These are phyloP conservation scores for Apiospora koreana DNA, from an alignment of 2,329 filamentous ascomycete species.

Conservation along the genomic window DNA sequence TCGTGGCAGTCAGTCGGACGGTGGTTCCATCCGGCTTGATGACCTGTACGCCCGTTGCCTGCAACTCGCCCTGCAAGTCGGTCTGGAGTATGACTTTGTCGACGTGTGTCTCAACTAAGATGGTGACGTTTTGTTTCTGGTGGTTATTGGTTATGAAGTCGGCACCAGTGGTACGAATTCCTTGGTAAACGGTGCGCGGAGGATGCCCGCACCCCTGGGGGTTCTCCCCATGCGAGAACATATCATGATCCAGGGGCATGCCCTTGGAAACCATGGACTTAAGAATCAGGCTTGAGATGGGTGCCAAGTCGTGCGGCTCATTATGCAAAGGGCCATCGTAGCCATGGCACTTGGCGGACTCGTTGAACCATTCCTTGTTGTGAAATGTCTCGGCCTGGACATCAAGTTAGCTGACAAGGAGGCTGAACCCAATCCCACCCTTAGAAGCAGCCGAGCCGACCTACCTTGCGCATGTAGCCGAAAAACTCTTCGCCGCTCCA, in stretches of 20 bases:
- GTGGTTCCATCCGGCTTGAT: conserved; percentile 42
- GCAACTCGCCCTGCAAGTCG: conserved; percentile 33
- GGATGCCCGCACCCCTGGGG: conserved; percentile 58
- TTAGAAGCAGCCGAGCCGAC: neutral
- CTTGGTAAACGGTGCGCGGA: conserved; percentile 52
- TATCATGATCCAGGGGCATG: conserved; percentile 56
- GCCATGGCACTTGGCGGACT: conserved; percentile 48
- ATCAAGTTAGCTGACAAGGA: neutral
- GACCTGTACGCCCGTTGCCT: conserved; percentile 44
- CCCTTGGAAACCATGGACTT: conserved; percentile 57
- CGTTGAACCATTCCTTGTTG: conserved; percentile 57
- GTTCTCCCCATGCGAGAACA: conserved; percentile 54
- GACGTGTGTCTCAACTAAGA: conserved; percentile 49
- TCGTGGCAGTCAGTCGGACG: conserved; percentile 36
- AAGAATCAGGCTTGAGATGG: conserved; percentile 56
- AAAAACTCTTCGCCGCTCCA: conserved; percentile 61
- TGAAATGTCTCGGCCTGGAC: conserved; percentile 57
- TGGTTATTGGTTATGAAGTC: conserved; percentile 49
- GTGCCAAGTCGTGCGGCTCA: conserved; percentile 59
- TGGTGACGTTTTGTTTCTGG: conserved; percentile 44
- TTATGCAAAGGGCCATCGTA: conserved; percentile 53
- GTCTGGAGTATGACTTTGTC: conserved; percentile 52
- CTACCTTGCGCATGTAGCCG: conserved; percentile 55
- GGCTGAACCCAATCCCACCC: neutral
- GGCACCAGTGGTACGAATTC: conserved; percentile 52